These are phyloP conservation scores for Cryptococcus sp. DNA, from an alignment of 1,284 basidiomycete species.

Conservation along the genomic window DNA sequence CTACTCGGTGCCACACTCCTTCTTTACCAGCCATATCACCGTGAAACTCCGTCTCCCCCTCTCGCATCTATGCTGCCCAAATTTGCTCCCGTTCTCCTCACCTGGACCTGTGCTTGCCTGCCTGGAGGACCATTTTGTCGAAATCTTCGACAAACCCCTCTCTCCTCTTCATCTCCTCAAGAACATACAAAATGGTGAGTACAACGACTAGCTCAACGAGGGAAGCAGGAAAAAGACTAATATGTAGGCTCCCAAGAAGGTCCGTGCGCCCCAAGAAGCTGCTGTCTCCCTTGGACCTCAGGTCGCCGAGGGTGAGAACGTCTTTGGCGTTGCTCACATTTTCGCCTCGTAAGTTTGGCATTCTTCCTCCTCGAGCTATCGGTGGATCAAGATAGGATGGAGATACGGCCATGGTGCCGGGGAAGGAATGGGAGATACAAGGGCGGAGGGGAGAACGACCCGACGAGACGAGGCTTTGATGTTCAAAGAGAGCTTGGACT, in stretches of 20 bases:
- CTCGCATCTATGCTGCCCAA: neutral
- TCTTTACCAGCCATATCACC: neutral
- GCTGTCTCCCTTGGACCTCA: slow-evolving; percentile 87
- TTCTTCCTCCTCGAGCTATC: too few species aligned
- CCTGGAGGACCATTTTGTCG: neutral
- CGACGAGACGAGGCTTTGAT: neutral
- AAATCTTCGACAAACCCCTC: neutral
- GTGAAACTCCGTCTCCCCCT: slow-evolving; percentile 8
- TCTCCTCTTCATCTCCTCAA: slow-evolving; percentile 1
- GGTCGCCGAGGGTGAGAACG: slow-evolving; percentile 89
- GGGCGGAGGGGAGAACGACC: neutral
- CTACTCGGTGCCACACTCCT: too few species aligned
- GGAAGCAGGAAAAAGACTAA: neutral
- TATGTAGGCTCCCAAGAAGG: slow-evolving; percentile 45
- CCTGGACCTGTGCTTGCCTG: neutral
- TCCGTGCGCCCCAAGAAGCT: slow-evolving; percentile 63
- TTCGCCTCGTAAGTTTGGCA: slow-evolving; percentile 63
- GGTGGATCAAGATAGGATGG: neutral
- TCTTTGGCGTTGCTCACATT: slow-evolving; percentile 95
- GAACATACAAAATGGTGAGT: slow-evolving; percentile 18
- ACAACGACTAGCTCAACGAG: neutral
- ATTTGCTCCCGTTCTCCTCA: slow-evolving; percentile 2
- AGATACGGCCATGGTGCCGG: neutral
- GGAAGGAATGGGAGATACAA: neutral
- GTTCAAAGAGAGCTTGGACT: neutral